Conservation (phyloP, 2,329 filamentous ascomycete genomes). For the Chaetomium globosum region DNA sequence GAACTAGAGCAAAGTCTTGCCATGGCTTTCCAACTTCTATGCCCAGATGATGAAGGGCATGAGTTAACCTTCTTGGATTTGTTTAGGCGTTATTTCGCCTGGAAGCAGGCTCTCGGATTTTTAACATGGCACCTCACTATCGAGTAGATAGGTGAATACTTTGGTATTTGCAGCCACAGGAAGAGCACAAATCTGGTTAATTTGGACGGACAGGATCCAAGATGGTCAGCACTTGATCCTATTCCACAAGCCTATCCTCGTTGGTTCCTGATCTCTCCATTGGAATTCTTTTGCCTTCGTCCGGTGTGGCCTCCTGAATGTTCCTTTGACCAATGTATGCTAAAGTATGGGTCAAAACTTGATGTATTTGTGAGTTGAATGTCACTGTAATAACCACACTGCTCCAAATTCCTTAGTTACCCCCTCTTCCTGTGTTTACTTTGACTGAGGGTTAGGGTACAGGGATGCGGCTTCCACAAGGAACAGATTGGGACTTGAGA, state of each 20-base stretch:
- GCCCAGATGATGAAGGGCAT: neutral
- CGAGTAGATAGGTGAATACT: neutral
- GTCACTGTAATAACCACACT: neutral
- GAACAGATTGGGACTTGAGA: neutral
- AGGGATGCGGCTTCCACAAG: neutral
- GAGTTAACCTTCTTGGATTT: neutral
- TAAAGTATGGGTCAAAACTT: neutral
- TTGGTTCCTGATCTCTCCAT: neutral
- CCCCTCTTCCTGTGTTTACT: slow-evolving; percentile 18
- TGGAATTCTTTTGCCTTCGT: neutral
- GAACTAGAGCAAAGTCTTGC: neutral
- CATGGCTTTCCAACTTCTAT: neutral
- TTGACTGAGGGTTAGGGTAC: slow-evolving; percentile 1
- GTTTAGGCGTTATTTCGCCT: neutral
- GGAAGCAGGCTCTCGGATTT: neutral
- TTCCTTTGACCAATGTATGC: neutral
- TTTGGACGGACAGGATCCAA: neutral
- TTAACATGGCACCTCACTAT: neutral
- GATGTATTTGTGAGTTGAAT: neutral
- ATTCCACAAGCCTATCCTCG: neutral
- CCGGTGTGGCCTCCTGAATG: too few species aligned
- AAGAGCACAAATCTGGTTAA: neutral
- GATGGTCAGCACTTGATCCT: neutral
- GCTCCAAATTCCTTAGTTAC: neutral
- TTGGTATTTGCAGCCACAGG: neutral